phyloP scores from a whole-genome alignment of 1,139 yeast genomes.

The Sugiyamaella paludigena region DNA sequence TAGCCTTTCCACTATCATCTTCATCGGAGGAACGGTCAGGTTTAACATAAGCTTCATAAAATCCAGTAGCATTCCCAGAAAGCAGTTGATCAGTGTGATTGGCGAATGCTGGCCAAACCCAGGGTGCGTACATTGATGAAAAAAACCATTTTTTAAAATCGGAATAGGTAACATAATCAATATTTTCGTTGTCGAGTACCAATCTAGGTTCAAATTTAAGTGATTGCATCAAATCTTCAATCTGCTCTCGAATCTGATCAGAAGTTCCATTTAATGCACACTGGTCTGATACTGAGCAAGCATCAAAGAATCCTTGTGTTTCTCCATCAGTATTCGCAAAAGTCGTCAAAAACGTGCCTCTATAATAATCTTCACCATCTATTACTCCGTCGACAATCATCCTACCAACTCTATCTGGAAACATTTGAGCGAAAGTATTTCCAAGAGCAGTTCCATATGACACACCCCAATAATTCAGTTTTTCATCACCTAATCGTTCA shows the following conservation, averaged over 20 bases:
- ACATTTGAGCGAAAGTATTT: slow-evolving; percentile 23
- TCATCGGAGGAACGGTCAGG: not conserved
- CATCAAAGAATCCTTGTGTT: slow-evolving; percentile 9
- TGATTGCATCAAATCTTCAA: slow-evolving; percentile 7
- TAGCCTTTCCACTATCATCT: slow-evolving; percentile 17
- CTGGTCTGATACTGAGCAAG: slow-evolving; percentile 14
- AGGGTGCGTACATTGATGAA: slow-evolving; percentile 12
- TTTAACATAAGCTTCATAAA: not conserved
- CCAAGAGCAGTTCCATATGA: slow-evolving; percentile 22
- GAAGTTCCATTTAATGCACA: slow-evolving; percentile 18
- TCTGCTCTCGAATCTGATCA: slow-evolving; percentile 6
- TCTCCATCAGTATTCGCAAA: slow-evolving; percentile 18
- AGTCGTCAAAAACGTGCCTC: slow-evolving; percentile 15
- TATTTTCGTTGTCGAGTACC: slow-evolving; percentile 11
- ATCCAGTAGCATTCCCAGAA: slow-evolving; percentile 11
- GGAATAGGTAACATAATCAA: slow-evolving; percentile 14
- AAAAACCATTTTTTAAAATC: slow-evolving; percentile 11
- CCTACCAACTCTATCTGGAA: slow-evolving; percentile 20
- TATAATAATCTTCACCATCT: slow-evolving; percentile 22
- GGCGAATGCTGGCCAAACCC: slow-evolving; percentile 12
- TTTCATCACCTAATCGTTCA: slow-evolving; percentile 19
- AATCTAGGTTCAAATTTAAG: slow-evolving; percentile 14
- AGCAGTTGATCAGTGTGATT: slow-evolving; percentile 12
- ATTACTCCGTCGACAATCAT: slow-evolving; percentile 23
- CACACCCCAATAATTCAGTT: slow-evolving; percentile 22